These are phyloP conservation scores for Nelumbo lutea DNA, from an alignment of 164 flowering plant genomes.

Conservation along the genomic window DNA sequence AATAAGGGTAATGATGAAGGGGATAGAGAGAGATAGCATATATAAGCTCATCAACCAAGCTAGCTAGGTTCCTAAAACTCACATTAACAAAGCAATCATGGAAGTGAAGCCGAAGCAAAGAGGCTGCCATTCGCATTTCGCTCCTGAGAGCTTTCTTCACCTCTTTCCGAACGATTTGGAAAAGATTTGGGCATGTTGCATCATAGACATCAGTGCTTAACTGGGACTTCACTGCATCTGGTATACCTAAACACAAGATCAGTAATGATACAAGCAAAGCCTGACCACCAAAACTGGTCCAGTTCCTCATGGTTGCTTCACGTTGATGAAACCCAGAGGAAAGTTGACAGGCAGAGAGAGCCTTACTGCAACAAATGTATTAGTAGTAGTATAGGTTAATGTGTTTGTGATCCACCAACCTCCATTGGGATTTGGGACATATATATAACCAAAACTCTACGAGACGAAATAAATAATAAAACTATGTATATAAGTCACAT, in stretches of 20 bases:
- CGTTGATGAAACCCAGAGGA: background rate
- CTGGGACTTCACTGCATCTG: slow-evolving; percentile 31
- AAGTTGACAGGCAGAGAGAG: background rate
- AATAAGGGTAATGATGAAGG: background rate
- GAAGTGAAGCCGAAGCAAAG: slow-evolving; percentile 79
- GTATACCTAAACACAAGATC: slow-evolving; percentile 15
- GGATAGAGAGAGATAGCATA: background rate
- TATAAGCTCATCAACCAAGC: too few species aligned
- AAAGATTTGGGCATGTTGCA: slow-evolving; percentile 45
- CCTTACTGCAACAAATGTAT: background rate
- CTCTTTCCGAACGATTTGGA: slow-evolving; percentile 35
- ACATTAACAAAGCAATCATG: slow-evolving; percentile 95
- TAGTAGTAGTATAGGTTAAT: background rate
- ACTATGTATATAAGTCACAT: too few species aligned
- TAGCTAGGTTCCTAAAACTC: slow-evolving; percentile 8
- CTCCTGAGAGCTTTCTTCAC: slow-evolving; percentile 42
- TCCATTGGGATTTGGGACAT: background rate
- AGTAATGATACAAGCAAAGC: slow-evolving; percentile 9
- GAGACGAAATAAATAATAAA: too few species aligned
- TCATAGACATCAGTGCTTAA: slow-evolving; percentile 40
- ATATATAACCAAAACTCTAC: too few species aligned
- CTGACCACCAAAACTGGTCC: slow-evolving; percentile 3
- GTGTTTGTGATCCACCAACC: background rate
- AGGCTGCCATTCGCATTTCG: slow-evolving; percentile 74
- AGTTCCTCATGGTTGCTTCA: slow-evolving; percentile 17